Base-by-base conservation (phyloP, 148 eudicot genomes). In the Suaeda aralocaspica region DNA sequence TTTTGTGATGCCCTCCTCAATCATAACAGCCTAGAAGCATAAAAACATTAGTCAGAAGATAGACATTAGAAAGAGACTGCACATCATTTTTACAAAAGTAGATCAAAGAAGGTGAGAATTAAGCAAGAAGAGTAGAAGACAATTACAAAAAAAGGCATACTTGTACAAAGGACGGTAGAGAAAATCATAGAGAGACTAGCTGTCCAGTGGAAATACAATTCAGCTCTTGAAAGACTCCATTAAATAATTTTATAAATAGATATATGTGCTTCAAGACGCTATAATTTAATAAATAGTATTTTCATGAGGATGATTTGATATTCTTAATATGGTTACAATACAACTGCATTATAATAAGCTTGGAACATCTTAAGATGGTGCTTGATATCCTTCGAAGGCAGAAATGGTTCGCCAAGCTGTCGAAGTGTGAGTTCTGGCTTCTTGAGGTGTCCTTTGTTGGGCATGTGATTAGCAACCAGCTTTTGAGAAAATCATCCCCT, bases 1-100 rank as follows among this genome's bases (percentile, higher is more conserved):
- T 78, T 83, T 85, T 42, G 84, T 81, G 49, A 85, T 71, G 29
- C 92, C 89, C 72, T 76, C 87, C 55, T 67, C 82, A 59, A 87
- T 81, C 92, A 87, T 85, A 64, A 68, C 70, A 30, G 24, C 60
- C 92, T 87, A 81, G 48, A 59, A 77, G 30, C 46, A 11, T 18
- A 33, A 31, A 42, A 64, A 69, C 12, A 41, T 29, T 31, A 70
- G 71, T 31, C 50, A 67, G 57, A 67, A 51, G 33, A 41, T 5
- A 41, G 7, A 41, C 22, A 56, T 24, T 29, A 57, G 4, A 57
- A 24, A 22, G 11, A 64, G 14, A 42, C n/a, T 34, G 7, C 11
- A 42, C 63, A 64, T 30, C 5, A 13, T 1, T 12, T 34, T 13
- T 9, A 22, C 42, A 21, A 48, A 61, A 49, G 13, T 61, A 4